Percentiles rank a stretch among this genome's conserved stretches.
Evolutionary conservation across 768 basidiomycete species (phyloP).

Genomic region (Suillus luteus): DNA sequence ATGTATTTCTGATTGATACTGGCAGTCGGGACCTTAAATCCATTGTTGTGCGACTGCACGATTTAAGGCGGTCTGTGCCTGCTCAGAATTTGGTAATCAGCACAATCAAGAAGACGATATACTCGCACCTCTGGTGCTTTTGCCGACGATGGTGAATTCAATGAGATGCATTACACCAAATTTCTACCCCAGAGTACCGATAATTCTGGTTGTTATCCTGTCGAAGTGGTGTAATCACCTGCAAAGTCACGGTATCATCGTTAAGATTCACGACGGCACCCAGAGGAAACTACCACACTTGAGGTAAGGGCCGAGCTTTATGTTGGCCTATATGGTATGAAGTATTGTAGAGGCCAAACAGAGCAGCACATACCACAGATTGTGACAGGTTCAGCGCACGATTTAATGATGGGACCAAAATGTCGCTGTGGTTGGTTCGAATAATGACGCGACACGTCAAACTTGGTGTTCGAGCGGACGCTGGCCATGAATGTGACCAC

Average conservation of each 20-base stretch:
- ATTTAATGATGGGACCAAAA: background rate
- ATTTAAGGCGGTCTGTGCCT: slow-evolving; percentile 37
- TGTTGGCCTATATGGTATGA: background rate
- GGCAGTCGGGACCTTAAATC: slow-evolving; percentile 40
- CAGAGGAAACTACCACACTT: background rate
- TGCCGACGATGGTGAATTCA: slow-evolving; percentile 39
- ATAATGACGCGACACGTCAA: background rate
- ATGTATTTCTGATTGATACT: slow-evolving; percentile 26
- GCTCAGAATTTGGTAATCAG: slow-evolving; percentile 32
- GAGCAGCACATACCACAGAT: background rate
- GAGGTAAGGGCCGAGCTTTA: background rate
- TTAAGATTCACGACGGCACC: background rate
- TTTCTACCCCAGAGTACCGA: slow-evolving; percentile 3
- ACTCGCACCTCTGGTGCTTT: slow-evolving; percentile 47
- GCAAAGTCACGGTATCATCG: background rate
- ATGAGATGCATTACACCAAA: slow-evolving; percentile 40
- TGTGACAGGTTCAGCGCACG: background rate
- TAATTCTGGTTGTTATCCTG: background rate
- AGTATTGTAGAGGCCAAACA: background rate
- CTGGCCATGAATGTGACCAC: background rate
- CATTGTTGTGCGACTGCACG: slow-evolving; percentile 44
- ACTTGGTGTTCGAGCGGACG: background rate
- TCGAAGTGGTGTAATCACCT: background rate
- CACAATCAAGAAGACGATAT: slow-evolving; percentile 47
- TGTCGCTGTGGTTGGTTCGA: background rate